Evolutionary conservation across 805 yeast species (phyloP), one percentile per base, ranked within the genome.

Genomic region (Metschnikowia amazonensis): DNA sequence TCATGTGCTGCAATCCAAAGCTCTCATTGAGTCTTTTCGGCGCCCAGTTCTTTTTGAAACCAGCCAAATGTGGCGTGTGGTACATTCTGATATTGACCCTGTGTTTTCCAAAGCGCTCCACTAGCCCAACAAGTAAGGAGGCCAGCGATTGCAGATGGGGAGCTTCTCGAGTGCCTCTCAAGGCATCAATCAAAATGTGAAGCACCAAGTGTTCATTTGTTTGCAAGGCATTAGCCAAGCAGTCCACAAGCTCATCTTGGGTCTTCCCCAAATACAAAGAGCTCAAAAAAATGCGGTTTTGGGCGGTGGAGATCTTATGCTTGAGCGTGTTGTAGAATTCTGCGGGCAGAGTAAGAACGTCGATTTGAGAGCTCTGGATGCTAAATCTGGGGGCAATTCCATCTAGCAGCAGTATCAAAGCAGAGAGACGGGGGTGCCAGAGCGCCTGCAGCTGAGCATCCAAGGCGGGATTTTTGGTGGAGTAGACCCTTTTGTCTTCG

Each of bases 1-100:
- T 94, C 98, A 94, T 94, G 61, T 94, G 99, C 64, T 94, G 99
- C 42, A 94, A 74, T 0, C 99, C 99, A 67, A 76, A 79, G 3
- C 95, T 90, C 67, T 94, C 99, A 64, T 90, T 89, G 51, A 92
- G 73, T 51, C 99, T 75, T 48, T 77, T 83, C 0, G 99, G 99
- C 2, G 89, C 74, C 36, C 86, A 37, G 7, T 66, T 53, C 58
- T 82, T 81, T 46, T 79, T 76, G 48, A 87, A 59, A 0, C 95
- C 95, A 32, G 76, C 69, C 53, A 87, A 74, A 51, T 84, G 83
- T 0, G 99, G 99, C 0, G 99, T 92, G 56, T 86, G 95, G 64
- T 87, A 94, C 74, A 90, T 76, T 55, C 96, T 70, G 39, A 90
- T 69, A 56, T 86, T 87, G 18, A 92, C 90, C 46, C 96, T 71